Conservation (phyloP, 139 green algal genomes). For the Auxenochlorella pyrenoidosa region DNA sequence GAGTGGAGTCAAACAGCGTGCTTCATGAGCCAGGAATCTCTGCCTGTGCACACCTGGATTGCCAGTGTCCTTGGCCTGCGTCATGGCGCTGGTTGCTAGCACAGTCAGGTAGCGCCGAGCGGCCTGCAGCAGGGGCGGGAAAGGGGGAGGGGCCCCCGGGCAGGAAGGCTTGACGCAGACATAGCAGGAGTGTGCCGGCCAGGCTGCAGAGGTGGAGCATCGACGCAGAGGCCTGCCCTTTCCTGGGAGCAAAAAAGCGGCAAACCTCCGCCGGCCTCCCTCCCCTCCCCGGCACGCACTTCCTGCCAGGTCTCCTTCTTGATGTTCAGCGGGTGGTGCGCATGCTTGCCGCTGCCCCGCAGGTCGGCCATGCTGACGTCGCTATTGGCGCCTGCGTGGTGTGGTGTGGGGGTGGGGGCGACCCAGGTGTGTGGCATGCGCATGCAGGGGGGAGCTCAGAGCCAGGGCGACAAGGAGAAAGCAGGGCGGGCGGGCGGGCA, state of each 20-base stretch:
- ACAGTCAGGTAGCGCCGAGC: slow-evolving; percentile 56
- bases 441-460: too few relatives aligned
- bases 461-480: not conserved
- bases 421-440: not conserved
- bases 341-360: slow-evolving; percentile 3
- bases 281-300: not conserved
- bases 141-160: not conserved
- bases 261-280: not conserved
- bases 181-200: not conserved
- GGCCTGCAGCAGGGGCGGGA: not conserved
- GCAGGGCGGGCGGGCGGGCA: not conserved
- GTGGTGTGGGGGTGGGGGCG: not conserved
- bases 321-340: slow-evolving; percentile 12
- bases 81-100: slow-evolving; percentile 54
- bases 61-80: slow-evolving; percentile 18
- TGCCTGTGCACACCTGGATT: slow-evolving; percentile 1
- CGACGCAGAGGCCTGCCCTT: too few relatives aligned
- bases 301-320: slow-evolving; percentile 71
- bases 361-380: slow-evolving; percentile 49
- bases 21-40: too few relatives aligned
- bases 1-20: too few relatives aligned
- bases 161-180: not conserved
- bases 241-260: too few relatives aligned
- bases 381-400: not conserved
- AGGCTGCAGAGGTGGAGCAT: too few relatives aligned